Evolutionary conservation across 31 red algal genomes (phyloP).

Genomic region (Asparagopsis taxiformis): DNA sequence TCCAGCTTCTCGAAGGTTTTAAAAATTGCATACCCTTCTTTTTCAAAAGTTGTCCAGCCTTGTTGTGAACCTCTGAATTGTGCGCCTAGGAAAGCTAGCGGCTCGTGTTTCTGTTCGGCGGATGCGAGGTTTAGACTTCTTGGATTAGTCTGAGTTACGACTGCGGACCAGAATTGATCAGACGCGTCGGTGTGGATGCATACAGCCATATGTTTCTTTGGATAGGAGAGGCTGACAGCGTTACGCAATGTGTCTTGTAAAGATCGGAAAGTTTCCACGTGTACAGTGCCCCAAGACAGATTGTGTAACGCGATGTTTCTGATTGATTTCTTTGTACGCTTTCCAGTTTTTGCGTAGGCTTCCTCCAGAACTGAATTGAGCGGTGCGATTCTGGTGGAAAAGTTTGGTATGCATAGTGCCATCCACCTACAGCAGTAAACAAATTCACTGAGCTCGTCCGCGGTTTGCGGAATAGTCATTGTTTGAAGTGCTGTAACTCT

Average conservation of each 20-base stretch:
- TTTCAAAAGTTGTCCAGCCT: constrained; percentile 30
- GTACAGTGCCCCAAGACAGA: too few relatives aligned
- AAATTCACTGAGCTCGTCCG: constrained; percentile 19
- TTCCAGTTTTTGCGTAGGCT: constrained; percentile 18
- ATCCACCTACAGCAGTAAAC: constrained; percentile 28
- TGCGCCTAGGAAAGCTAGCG: constrained; percentile 17
- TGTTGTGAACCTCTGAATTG: constrained; percentile 8
- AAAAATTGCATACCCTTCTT: constrained; percentile 34
- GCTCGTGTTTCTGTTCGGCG: constrained; percentile 25
- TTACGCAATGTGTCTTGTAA: too few relatives aligned
- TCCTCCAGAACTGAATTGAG: constrained; percentile 8
- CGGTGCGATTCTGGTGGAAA: constrained; percentile 7
- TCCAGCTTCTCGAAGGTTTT: constrained; percentile 38
- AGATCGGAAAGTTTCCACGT: too few relatives aligned
- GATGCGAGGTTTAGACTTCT: constrained; percentile 5
- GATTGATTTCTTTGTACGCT: constrained; percentile 19
- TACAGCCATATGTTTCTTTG: too few relatives aligned
- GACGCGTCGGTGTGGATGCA: constrained; percentile 43
- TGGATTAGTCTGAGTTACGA: constrained; percentile 19
- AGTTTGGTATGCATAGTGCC: constrained; percentile 16
- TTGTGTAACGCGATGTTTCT: too few relatives aligned
- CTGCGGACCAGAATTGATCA: constrained; percentile 8
- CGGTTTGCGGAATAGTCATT: constrained; percentile 2
- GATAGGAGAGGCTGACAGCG: too few relatives aligned
- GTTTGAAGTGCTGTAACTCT: constrained; percentile 1